These are phyloP conservation scores for Penicillium roqueforti DNA, from an alignment of 495 filamentous ascomycete species.

Conservation along the genomic window DNA sequence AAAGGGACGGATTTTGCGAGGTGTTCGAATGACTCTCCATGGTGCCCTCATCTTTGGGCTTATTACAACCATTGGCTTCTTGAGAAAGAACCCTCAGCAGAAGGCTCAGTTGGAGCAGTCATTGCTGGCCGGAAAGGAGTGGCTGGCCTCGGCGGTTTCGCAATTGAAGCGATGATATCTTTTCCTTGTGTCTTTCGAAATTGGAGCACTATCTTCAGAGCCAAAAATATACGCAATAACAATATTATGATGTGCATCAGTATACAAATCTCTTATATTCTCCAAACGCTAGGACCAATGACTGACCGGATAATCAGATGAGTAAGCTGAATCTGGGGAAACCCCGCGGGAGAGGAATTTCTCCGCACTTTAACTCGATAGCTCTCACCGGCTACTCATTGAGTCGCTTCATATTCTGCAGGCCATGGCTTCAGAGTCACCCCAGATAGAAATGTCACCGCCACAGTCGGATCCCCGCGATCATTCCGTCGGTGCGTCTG, in stretches of 20 bases:
- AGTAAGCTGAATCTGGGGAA: slow-evolving; percentile 35
- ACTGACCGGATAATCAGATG: slow-evolving; percentile 10
- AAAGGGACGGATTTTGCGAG: slow-evolving; percentile 36
- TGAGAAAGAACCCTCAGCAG: slow-evolving; percentile 15
- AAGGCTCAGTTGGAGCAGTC: slow-evolving; percentile 13
- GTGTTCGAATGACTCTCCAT: slow-evolving; percentile 13
- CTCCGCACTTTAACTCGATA: slow-evolving; percentile 37
- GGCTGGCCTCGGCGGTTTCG: slow-evolving; percentile 9
- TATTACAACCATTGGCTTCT: slow-evolving; percentile 19
- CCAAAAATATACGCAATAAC: neutral
- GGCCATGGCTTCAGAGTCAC: slow-evolving; percentile 40
- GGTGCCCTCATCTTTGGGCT: slow-evolving; percentile 19
- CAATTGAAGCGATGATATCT: neutral
- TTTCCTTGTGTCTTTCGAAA: neutral
- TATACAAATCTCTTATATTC: neutral
- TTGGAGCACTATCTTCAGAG: neutral
- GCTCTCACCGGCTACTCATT: slow-evolving; percentile 12
- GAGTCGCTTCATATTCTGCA: neutral
- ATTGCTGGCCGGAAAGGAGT: slow-evolving; percentile 14
- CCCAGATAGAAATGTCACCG: slow-evolving; percentile 28
- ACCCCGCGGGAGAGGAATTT: slow-evolving; percentile 43
- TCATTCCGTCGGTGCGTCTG: slow-evolving; percentile 21
- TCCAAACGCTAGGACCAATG: slow-evolving; percentile 5
- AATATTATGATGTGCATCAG: neutral
- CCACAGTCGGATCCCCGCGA: slow-evolving; percentile 25